These are phyloP conservation scores for Magnusiomyces tetraspermus DNA, from an alignment of 1,139 yeast genomes.

Conservation along the genomic window DNA sequence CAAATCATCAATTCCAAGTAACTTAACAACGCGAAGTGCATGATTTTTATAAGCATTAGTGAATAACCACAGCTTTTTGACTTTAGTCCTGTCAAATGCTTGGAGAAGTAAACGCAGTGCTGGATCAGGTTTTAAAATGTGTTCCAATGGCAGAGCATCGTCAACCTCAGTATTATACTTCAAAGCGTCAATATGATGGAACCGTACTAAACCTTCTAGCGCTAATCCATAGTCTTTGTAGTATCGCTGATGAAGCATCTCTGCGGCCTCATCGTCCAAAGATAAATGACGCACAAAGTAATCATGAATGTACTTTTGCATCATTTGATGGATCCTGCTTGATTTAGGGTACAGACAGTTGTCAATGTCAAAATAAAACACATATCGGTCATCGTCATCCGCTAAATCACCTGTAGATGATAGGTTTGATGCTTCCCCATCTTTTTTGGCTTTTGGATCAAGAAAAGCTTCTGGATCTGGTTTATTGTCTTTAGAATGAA, in stretches of 20 bases:
- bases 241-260: constrained; percentile 57
- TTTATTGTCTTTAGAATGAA: too few species aligned
- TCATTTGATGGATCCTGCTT: constrained; percentile 68
- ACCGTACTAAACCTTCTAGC: constrained; percentile 77
- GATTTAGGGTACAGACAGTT: constrained; percentile 75
- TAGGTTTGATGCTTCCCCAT: not conserved
- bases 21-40: constrained; percentile 59
- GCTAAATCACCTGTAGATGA: not conserved
- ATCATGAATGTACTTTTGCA: constrained; percentile 77
- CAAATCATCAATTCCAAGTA: constrained; percentile 78
- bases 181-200: constrained; percentile 76
- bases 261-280: constrained; percentile 69
- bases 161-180: constrained; percentile 84
- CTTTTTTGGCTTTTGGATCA: too few species aligned
- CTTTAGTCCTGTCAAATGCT: constrained; percentile 35
- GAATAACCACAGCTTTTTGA: constrained; percentile 68
- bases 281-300: constrained; percentile 61
- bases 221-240: constrained; percentile 87
- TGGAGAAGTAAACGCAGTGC: constrained; percentile 31
- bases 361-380: constrained; percentile 86
- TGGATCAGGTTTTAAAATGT: constrained; percentile 51
- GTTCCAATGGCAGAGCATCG: constrained; percentile 79
- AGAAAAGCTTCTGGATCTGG: too few species aligned
- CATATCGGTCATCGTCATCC: constrained; percentile 26
- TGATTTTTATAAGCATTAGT: constrained; percentile 95